Conservation (phyloP, 768 basidiomycete species). For the Tylopilus sp. region DNA sequence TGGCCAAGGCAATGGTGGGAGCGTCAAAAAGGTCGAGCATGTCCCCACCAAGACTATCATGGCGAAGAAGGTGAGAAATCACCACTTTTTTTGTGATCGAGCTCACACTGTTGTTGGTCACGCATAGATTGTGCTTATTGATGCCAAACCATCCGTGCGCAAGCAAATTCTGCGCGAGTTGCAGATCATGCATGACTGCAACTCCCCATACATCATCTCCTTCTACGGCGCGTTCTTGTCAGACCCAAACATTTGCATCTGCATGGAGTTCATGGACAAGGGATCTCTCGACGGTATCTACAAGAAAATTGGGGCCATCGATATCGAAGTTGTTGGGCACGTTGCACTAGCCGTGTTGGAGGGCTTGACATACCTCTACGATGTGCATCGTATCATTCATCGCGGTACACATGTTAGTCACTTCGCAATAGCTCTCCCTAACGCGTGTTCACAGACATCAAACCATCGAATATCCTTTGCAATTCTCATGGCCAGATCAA, state of each 20-base stretch:
- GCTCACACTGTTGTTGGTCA: background rate
- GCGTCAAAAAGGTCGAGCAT: slow-evolving; percentile 95
- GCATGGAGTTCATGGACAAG: slow-evolving; percentile 97
- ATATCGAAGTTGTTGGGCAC: slow-evolving; percentile 87
- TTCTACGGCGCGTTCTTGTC: slow-evolving; percentile 96
- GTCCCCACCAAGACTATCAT: slow-evolving; percentile 86
- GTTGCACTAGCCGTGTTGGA: slow-evolving; percentile 95
- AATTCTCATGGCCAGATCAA: slow-evolving; percentile 97
- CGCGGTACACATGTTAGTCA: slow-evolving; percentile 62
- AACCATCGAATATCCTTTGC: slow-evolving; percentile 95
- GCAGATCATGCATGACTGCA: slow-evolving; percentile 98
- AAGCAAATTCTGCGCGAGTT: slow-evolving; percentile 98
- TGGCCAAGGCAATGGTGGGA: slow-evolving; percentile 95
- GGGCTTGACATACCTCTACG: slow-evolving; percentile 95
- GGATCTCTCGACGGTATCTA: slow-evolving; percentile 93
- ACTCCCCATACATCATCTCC: slow-evolving; percentile 90
- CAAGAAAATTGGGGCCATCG: slow-evolving; percentile 91
- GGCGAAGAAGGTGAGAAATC: slow-evolving; percentile 87
- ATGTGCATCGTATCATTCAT: slow-evolving; percentile 96
- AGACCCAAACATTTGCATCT: slow-evolving; percentile 98
- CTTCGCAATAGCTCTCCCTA: slow-evolving; percentile 6
- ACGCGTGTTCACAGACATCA: slow-evolving; percentile 70
- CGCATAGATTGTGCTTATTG: slow-evolving; percentile 85
- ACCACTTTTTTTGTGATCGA: background rate
- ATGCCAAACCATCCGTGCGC: slow-evolving; percentile 92